Conservation (phyloP, 306 rosid species). For the Comarum palustre region DNA sequence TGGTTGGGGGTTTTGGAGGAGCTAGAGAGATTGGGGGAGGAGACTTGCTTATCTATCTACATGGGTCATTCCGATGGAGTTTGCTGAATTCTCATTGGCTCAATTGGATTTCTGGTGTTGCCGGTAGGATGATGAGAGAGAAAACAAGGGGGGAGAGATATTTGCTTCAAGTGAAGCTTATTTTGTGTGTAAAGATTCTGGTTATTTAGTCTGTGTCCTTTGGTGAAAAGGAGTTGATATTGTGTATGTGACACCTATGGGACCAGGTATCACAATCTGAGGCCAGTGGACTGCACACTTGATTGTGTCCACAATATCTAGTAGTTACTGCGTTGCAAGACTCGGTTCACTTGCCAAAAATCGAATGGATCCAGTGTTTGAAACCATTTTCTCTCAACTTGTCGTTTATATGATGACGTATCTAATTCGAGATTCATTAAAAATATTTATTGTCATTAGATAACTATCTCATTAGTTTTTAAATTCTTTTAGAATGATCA, state of each 20-base stretch:
- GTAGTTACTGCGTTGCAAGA: background rate
- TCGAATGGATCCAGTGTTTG: background rate
- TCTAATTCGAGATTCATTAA: no score
- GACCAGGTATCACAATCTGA: slow-evolving; percentile 26
- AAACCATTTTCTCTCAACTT: no score
- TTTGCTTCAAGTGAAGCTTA: background rate
- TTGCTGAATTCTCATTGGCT: slow-evolving; percentile 64
- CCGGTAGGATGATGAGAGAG: slow-evolving; percentile 48
- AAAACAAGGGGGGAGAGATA: slow-evolving; percentile 2
- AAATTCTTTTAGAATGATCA: no score
- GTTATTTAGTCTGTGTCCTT: slow-evolving; percentile 20
- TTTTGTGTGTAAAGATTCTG: slow-evolving; percentile 19
- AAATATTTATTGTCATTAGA: no score
- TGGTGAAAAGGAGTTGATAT: slow-evolving; percentile 29
- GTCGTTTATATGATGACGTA: no score
- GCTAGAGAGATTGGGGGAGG: slow-evolving; percentile 18
- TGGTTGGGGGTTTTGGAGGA: slow-evolving; percentile 17
- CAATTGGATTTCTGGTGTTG: slow-evolving; percentile 43
- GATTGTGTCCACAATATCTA: background rate
- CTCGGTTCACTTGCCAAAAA: background rate
- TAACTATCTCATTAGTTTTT: no score
- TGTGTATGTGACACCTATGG: slow-evolving; percentile 29
- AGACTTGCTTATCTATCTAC: slow-evolving; percentile 31
- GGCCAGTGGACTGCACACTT: slow-evolving; percentile 1
- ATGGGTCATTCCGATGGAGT: slow-evolving; percentile 49